phyloP scores from a whole-genome alignment of 441 rosid species.

The Adansonia gregorii region DNA sequence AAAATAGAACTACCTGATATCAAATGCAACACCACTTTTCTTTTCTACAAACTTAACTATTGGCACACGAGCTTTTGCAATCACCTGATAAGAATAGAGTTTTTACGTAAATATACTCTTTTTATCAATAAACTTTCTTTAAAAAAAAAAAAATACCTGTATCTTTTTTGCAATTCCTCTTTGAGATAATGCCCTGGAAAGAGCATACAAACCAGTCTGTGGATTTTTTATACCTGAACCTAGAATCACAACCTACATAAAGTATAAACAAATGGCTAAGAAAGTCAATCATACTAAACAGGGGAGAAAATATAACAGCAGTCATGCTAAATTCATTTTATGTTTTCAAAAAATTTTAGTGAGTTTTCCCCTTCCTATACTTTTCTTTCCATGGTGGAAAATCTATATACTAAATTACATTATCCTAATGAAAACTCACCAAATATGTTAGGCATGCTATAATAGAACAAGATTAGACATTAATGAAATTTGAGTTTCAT shows the following conservation, averaged over 20 bases:
- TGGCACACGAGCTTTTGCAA: conserved; percentile 92
- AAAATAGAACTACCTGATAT: conserved; percentile 59
- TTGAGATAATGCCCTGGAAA: conserved; percentile 79
- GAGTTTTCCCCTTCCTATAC: background rate
- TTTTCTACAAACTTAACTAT: conserved; percentile 87
- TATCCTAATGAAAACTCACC: background rate
- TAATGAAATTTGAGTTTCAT: background rate
- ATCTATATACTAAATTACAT: background rate
- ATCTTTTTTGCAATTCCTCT: conserved; percentile 81
- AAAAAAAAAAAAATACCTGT: conserved; percentile 47
- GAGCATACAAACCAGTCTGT: conserved; percentile 72
- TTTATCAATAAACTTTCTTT: conserved; percentile 24
- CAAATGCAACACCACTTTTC: conserved; percentile 77
- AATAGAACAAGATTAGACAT: background rate
- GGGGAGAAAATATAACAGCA: background rate
- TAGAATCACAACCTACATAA: conserved; percentile 73
- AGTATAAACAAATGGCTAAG: background rate
- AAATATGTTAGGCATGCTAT: background rate
- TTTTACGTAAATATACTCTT: background rate
- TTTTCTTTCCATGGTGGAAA: background rate
- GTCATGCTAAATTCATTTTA: background rate
- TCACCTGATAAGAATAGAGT: conserved; percentile 53
- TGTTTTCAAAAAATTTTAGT: background rate
- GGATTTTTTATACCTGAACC: conserved; percentile 72
- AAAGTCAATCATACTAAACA: background rate